A percentile compares a stretch with the other conserved stretches of the same genome.
Evolutionary conservation across 2,329 filamentous ascomycete species (phyloP).

Genomic region (Ramularia collo-cygni): DNA sequence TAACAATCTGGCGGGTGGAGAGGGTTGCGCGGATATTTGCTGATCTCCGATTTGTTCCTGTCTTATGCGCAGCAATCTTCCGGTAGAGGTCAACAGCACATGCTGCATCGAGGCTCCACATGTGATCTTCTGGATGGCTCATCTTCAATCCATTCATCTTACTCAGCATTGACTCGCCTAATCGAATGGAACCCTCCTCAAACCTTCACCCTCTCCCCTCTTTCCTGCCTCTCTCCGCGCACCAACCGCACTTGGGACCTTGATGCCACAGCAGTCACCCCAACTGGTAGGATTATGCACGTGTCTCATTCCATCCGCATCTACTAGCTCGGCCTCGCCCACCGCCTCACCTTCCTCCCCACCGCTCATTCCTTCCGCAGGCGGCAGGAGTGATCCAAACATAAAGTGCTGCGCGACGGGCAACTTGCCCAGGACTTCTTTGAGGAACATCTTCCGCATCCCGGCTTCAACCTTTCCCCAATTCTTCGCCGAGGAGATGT

Average conservation of each 20-base stretch:
- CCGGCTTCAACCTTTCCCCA: constrained; percentile 92
- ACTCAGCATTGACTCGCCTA: constrained; percentile 36
- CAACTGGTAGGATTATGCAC: constrained; percentile 58
- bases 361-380: constrained; percentile 71
- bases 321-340: constrained; percentile 45
- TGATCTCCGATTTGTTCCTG: too few species aligned
- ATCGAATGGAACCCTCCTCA: constrained; percentile 77
- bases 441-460: constrained; percentile 95
- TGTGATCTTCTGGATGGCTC: too few species aligned
- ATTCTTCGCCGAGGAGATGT: constrained; percentile 82
- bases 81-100: too few species aligned
- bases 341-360: constrained; percentile 46
- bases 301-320: constrained; percentile 57
- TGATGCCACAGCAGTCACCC: constrained; percentile 97
- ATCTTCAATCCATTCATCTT: constrained; percentile 1
- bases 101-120: too few species aligned
- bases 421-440: constrained; percentile 84
- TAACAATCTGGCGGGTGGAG: too few species aligned
- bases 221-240: constrained; percentile 86
- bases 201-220: constrained; percentile 51
- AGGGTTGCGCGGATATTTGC: too few species aligned
- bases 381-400: constrained; percentile 79
- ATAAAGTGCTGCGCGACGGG: constrained; percentile 99
- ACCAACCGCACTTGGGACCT: constrained; percentile 88
- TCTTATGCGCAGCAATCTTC: too few species aligned